Base-by-base conservation (phyloP, 2,329 filamentous ascomycete genomes). In the Fusarium sp. region DNA sequence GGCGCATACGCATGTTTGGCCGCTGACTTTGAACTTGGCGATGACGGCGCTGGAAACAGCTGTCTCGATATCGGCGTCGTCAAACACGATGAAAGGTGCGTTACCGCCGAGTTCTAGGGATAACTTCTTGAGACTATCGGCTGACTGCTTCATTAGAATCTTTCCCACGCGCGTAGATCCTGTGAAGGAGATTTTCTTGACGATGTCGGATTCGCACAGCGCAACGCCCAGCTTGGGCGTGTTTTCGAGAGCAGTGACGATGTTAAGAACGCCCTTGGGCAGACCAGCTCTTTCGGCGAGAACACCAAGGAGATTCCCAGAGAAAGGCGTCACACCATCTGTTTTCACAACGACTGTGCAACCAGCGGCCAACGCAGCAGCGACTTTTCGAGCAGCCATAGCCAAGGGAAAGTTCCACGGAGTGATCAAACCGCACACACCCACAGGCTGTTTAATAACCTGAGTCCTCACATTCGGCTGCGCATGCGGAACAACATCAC, bases 1-100 rank as follows among this genome's bases (percentile, higher is more conserved):
- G 12, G 91, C 91, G 74, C 91, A 93, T 15, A 97, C 93, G 78
- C 94, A 98, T 0, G 94, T 97, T 83, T 98, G 94, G 23, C 94
- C 94, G 0, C 92, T 94, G 31, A 90, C 92, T 58, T 94, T 91
- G 88, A 97, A 97, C 80, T 97, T 98, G 74, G 88, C 92, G 21
- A 89, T 82, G 52, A 97, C 86, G 29, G 93, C 82, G 77, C 69
- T 84, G 81, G 57, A 80, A 58, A 93, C 89, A 3, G 91, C 91
- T 8, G 80, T 79, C 43, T 93, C 90, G n/a, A 93, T 80, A 75
- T 93, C 89, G n/a, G 91, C 88, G 71, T 93, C 91, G 71, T 93
- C 90, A 73, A 93, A 93, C 24, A 93, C 90, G 64, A 93, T 93
- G 77, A 93, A 93, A 1, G 91, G 91, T 1, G 91, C 89, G 75